A percentile compares a stretch with the other conserved stretches of the same genome.
Conservation (phyloP, 2,329 filamentous ascomycete genomes). For the Ophiostoma angusticollis region DNA sequence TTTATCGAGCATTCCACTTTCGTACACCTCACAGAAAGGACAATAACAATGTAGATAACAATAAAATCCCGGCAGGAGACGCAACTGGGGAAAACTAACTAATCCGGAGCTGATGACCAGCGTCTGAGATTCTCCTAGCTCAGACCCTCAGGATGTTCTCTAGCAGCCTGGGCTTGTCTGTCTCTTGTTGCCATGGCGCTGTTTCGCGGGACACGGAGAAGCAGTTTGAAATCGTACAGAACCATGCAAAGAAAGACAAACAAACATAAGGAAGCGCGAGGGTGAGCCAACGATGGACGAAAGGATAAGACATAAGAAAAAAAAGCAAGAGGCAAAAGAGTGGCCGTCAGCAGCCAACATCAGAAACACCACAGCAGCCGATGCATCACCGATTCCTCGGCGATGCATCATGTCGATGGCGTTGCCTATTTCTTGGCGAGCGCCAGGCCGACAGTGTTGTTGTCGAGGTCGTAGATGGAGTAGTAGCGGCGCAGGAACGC, state of each 20-base stretch:
- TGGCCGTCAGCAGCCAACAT: neutral
- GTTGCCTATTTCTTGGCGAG: conserved; percentile 53
- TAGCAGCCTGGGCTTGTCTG: too few species aligned
- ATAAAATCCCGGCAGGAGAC: neutral
- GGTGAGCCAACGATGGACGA: too few species aligned
- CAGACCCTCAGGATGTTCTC: too few species aligned
- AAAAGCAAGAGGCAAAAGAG: neutral
- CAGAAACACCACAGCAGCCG: neutral
- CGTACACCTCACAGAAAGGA: neutral
- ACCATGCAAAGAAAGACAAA: neutral
- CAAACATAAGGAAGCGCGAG: neutral
- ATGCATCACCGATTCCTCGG: neutral
- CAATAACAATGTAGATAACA: neutral
- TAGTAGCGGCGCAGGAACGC: conserved; percentile 78
- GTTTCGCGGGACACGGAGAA: too few species aligned
- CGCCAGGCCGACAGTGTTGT: conserved; percentile 77
- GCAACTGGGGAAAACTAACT: neutral
- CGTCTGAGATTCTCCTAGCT: too few species aligned
- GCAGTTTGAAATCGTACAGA: conserved; percentile 1
- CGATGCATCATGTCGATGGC: too few species aligned
- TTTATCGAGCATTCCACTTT: too few species aligned
- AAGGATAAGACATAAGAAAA: neutral
- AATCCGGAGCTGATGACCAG: conserved; percentile 1
- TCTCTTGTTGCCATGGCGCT: neutral
- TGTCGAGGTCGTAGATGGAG: conserved; percentile 91